These are phyloP conservation scores for Trichoderma orchidacearum DNA, from an alignment of 495 filamentous ascomycete species.

Conservation along the genomic window DNA sequence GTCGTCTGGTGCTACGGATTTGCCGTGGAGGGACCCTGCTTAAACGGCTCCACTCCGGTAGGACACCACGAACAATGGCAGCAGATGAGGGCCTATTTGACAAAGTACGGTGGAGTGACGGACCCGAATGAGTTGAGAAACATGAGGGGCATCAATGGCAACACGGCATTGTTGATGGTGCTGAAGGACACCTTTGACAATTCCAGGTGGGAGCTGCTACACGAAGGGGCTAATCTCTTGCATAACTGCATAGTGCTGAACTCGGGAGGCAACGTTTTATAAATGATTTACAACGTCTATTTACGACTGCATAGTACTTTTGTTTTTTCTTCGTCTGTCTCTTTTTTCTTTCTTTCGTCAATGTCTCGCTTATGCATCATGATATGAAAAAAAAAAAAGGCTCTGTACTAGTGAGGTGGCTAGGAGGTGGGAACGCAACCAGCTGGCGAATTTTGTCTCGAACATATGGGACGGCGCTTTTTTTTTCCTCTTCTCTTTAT, in stretches of 20 bases:
- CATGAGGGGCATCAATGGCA: slow-evolving; percentile 68
- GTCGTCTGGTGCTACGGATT: slow-evolving; percentile 95
- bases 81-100: slow-evolving; percentile 71
- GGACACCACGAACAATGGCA: slow-evolving; percentile 50
- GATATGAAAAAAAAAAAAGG: neutral
- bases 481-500: neutral
- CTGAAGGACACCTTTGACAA: slow-evolving; percentile 68
- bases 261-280: slow-evolving; percentile 16
- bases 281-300: neutral
- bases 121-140: slow-evolving; percentile 69
- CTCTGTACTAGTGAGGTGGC: neutral
- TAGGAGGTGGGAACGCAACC: neutral
- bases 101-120: slow-evolving; percentile 56
- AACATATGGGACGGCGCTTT: neutral
- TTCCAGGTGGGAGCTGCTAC: slow-evolving; percentile 82
- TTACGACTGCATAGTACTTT: neutral
- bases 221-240: slow-evolving; percentile 71
- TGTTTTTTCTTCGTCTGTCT: neutral
- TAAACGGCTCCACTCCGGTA: slow-evolving; percentile 28
- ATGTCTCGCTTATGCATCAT: neutral
- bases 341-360: neutral
- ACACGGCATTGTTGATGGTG: slow-evolving; percentile 69
- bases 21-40: slow-evolving; percentile 71
- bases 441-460: neutral
- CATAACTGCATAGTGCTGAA: slow-evolving; percentile 58